phyloP scores from a whole-genome alignment of 805 yeast genomes.

The Millerago galiae region DNA sequence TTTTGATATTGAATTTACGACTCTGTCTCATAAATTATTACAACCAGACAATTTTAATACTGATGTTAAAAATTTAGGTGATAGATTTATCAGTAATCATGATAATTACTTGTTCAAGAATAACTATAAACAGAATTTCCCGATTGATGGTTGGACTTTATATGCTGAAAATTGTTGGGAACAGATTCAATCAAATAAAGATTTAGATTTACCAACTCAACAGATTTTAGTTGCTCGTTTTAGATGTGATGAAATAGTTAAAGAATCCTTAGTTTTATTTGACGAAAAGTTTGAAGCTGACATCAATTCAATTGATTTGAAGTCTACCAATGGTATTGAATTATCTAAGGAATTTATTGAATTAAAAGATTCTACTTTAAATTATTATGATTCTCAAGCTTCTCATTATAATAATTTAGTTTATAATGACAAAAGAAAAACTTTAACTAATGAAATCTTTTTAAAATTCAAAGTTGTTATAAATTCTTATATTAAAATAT shows the following conservation, averaged over 20 bases:
- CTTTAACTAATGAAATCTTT: conserved; percentile 44
- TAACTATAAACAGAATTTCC: conserved; percentile 77
- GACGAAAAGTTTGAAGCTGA: conserved; percentile 6
- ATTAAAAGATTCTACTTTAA: conserved; percentile 42
- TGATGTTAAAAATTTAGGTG: conserved; percentile 60
- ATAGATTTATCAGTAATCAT: conserved; percentile 38
- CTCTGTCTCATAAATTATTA: conserved; percentile 79
- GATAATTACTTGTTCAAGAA: conserved; percentile 45
- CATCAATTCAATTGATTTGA: conserved; percentile 8
- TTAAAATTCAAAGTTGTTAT: conserved; percentile 38
- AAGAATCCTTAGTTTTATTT: conserved; percentile 27
- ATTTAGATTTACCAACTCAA: conserved; percentile 93
- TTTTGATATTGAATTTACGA: conserved; percentile 77
- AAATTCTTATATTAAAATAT: conserved; percentile 31
- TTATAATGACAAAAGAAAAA: conserved; percentile 53
- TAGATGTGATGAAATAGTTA: conserved; percentile 85
- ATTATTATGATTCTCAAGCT: conserved; percentile 62
- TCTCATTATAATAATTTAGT: conserved; percentile 66
- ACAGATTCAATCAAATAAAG: conserved; percentile 88
- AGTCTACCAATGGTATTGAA: conserved; percentile 15
- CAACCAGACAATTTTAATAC: conserved; percentile 63
- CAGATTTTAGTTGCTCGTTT: conserved; percentile 91
- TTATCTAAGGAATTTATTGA: conserved; percentile 38
- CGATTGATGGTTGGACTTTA: conserved; percentile 93
- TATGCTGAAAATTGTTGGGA: conserved; percentile 92